Percentiles rank a stretch among this genome's conserved stretches.
phyloP scores from a whole-genome alignment of 805 yeast species.

The Wickerhamiella sorbophila region DNA sequence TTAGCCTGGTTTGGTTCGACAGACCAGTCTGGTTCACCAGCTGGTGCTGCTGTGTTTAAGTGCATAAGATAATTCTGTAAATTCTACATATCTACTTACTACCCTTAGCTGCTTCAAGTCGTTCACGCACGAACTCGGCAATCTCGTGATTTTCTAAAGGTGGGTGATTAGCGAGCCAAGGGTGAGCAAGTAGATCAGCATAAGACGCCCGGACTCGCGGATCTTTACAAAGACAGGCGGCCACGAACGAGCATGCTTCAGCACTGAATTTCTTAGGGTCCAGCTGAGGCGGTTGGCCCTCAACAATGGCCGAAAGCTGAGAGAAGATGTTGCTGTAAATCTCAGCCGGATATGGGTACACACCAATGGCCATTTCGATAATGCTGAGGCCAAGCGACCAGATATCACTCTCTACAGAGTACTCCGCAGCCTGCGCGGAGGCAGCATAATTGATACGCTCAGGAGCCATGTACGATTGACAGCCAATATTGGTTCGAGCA shows the following conservation, averaged over 20 bases:
- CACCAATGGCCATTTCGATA: slow-evolving; percentile 77
- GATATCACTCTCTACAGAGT: slow-evolving; percentile 86
- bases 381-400: slow-evolving; percentile 89
- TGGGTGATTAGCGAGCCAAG: slow-evolving; percentile 51
- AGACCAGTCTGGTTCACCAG: slow-evolving; percentile 29
- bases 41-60: slow-evolving; percentile 17
- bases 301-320: slow-evolving; percentile 92
- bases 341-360: slow-evolving; percentile 94
- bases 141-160: slow-evolving; percentile 24
- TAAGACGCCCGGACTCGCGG: slow-evolving; percentile 77
- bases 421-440: slow-evolving; percentile 53
- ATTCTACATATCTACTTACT: no score
- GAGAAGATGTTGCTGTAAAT: slow-evolving; percentile 80
- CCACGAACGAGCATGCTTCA: slow-evolving; percentile 75
- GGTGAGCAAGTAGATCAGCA: slow-evolving; percentile 57
- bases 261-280: slow-evolving; percentile 47
- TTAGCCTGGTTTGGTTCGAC: slow-evolving; percentile 37
- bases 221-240: slow-evolving; percentile 51
- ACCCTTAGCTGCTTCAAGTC: no score
- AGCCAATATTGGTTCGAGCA: slow-evolving; percentile 91
- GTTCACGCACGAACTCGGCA: slow-evolving; percentile 25
- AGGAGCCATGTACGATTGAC: slow-evolving; percentile 98
- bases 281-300: slow-evolving; percentile 77
- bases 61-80: background rate
- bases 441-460: slow-evolving; percentile 48